These are phyloP conservation scores for Magnolia kwangsiensis DNA, from an alignment of 164 flowering plant genomes.

Conservation along the genomic window DNA sequence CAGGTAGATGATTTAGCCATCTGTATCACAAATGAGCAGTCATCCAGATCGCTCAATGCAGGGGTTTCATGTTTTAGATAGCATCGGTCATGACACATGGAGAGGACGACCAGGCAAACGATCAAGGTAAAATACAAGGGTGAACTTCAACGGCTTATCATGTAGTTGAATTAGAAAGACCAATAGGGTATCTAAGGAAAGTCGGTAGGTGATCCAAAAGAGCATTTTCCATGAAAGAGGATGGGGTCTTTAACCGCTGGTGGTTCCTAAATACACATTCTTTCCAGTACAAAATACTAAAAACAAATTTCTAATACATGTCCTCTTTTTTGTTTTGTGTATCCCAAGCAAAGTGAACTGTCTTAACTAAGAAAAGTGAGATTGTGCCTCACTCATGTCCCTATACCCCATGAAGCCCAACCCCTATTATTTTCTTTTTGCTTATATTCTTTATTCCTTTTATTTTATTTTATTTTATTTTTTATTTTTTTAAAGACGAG, in stretches of 20 bases:
- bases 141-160: no score
- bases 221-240: slow-evolving; percentile 7
- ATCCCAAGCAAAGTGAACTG: slow-evolving; percentile 13
- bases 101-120: no score
- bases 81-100: no score
- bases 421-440: slow-evolving; percentile 16
- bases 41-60: no score
- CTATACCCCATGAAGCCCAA: slow-evolving; percentile 16
- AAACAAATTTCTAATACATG: slow-evolving; percentile 18
- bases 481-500: slow-evolving; percentile 22
- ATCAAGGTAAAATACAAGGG: no score
- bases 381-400: slow-evolving; percentile 22
- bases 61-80: no score
- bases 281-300: not conserved
- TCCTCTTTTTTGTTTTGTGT: slow-evolving; percentile 16
- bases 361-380: slow-evolving; percentile 14
- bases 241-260: slow-evolving; percentile 19
- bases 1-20: no score
- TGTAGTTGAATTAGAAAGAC: not conserved
- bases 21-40: no score
- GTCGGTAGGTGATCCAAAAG: slow-evolving; percentile 10
- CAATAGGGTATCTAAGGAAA: not conserved
- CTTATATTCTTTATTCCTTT: not conserved
- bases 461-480: not conserved
- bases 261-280: slow-evolving; percentile 21